Conservation (phyloP, 2,329 filamentous ascomycete species). For the Dactylonectria macrodidyma region DNA sequence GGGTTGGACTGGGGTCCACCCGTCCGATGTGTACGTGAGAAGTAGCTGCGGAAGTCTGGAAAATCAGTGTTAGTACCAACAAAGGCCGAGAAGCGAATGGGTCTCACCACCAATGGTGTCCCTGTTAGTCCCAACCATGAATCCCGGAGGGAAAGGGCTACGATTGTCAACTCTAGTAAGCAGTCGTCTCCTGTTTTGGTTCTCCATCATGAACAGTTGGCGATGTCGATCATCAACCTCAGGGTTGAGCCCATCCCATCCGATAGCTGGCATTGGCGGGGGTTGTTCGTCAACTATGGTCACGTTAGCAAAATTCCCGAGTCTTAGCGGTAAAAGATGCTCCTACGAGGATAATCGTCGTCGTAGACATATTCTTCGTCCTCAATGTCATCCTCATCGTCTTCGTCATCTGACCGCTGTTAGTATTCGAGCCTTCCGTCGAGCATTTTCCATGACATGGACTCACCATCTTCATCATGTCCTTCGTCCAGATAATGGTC, state of each 20-base stretch:
- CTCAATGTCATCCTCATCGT: slow-evolving; percentile 80
- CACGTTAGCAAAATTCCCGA: neutral
- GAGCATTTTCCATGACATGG: neutral
- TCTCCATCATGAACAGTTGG: slow-evolving; percentile 66
- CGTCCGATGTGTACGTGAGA: slow-evolving; percentile 67
- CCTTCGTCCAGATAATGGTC: slow-evolving; percentile 69
- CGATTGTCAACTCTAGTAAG: slow-evolving; percentile 59
- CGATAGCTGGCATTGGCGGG: slow-evolving; percentile 64
- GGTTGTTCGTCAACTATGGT: slow-evolving; percentile 57
- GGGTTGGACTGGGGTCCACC: slow-evolving; percentile 68
- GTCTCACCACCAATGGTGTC: slow-evolving; percentile 67
- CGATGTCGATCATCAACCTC: slow-evolving; percentile 65
- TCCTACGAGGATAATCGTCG: slow-evolving; percentile 71
- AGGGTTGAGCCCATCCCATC: slow-evolving; percentile 70
- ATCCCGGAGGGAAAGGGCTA: slow-evolving; percentile 72
- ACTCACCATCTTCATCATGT: slow-evolving; percentile 72
- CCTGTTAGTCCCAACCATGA: slow-evolving; percentile 68
- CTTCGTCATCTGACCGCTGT: slow-evolving; percentile 60
- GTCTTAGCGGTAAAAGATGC: neutral
- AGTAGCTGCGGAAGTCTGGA: slow-evolving; percentile 65
- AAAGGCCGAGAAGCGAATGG: slow-evolving; percentile 20
- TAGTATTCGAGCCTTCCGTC: neutral
- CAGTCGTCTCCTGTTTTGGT: slow-evolving; percentile 57
- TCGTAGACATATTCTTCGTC: slow-evolving; percentile 77
- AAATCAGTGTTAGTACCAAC: slow-evolving; percentile 13